These are phyloP conservation scores for Glarea lozoyensis DNA, from an alignment of 495 filamentous ascomycete species.

Conservation along the genomic window DNA sequence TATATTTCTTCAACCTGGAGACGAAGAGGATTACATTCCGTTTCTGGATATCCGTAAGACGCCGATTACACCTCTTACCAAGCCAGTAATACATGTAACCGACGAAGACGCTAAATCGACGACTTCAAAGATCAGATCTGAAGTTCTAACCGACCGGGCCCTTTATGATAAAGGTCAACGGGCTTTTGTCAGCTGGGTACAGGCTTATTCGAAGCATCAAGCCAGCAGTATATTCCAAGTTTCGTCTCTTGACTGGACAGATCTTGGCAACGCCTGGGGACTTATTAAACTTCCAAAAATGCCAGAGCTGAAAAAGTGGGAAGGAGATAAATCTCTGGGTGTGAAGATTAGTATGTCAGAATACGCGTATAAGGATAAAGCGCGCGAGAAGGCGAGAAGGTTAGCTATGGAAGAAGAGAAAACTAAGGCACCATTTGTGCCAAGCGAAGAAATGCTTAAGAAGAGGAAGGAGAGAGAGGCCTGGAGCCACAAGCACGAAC, in stretches of 20 bases:
- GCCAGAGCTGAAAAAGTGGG: constrained; percentile 73
- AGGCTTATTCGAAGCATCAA: constrained; percentile 84
- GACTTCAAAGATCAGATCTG: constrained; percentile 47
- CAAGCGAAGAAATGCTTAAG: constrained; percentile 20
- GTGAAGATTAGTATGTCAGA: constrained; percentile 45
- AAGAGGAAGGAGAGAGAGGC: constrained; percentile 53
- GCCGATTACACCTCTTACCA: constrained; percentile 56
- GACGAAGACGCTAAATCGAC: constrained; percentile 45
- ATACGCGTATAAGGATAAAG: constrained; percentile 69
- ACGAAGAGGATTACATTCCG: constrained; percentile 80
- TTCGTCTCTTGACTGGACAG: constrained; percentile 72
- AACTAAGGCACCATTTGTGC: constrained; percentile 22
- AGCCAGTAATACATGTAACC: constrained; percentile 37
- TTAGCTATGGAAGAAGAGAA: constrained; percentile 40
- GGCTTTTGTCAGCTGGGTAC: constrained; percentile 88
- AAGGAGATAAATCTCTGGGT: constrained; percentile 55
- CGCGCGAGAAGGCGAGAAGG: constrained; percentile 61
- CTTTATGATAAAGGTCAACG: constrained; percentile 81
- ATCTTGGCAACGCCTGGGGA: constrained; percentile 72
- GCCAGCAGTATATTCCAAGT: constrained; percentile 86
- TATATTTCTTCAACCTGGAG: constrained; percentile 70
- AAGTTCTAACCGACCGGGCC: constrained; percentile 63
- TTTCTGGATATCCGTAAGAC: constrained; percentile 88
- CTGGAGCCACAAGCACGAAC: constrained; percentile 78
- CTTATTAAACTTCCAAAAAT: constrained; percentile 84